Evolutionary conservation across 2,329 filamentous ascomycete genomes (phyloP).

Genomic region (Fusarium nanum): DNA sequence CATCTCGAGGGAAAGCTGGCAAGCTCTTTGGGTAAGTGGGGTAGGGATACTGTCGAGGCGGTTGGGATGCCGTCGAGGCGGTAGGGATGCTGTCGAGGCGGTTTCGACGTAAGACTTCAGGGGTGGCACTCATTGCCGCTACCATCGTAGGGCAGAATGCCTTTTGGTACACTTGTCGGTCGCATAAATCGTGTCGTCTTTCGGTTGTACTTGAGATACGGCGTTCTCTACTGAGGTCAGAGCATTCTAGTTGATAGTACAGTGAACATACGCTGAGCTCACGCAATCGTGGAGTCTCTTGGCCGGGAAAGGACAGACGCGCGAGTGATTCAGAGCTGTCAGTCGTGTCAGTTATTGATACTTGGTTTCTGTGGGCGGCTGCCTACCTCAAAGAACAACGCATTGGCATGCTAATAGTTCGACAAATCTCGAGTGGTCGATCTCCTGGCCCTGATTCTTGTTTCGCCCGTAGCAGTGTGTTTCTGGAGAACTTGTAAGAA

Average conservation of each 20-base stretch:
- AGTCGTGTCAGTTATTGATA: background rate
- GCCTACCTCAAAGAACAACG: background rate
- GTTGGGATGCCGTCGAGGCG: constrained; percentile 67
- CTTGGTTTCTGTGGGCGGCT: background rate
- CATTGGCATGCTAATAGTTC: background rate
- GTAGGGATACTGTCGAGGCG: constrained; percentile 75
- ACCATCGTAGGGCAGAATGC: background rate
- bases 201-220: background rate
- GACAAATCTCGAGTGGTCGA: background rate
- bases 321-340: background rate
- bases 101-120: constrained; percentile 82
- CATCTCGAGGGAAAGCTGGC: constrained; percentile 86
- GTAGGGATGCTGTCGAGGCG: constrained; percentile 70
- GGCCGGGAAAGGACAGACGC: background rate
- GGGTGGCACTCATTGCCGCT: background rate
- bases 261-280: background rate
- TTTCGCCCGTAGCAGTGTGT: background rate
- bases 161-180: background rate
- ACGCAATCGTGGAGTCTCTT: background rate
- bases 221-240: background rate
- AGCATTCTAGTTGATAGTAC: background rate
- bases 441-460: background rate
- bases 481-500: background rate
- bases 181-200: background rate
- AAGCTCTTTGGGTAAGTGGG: constrained; percentile 81